Conservation (phyloP, 495 filamentous ascomycete species). For the Darksidea phi region DNA sequence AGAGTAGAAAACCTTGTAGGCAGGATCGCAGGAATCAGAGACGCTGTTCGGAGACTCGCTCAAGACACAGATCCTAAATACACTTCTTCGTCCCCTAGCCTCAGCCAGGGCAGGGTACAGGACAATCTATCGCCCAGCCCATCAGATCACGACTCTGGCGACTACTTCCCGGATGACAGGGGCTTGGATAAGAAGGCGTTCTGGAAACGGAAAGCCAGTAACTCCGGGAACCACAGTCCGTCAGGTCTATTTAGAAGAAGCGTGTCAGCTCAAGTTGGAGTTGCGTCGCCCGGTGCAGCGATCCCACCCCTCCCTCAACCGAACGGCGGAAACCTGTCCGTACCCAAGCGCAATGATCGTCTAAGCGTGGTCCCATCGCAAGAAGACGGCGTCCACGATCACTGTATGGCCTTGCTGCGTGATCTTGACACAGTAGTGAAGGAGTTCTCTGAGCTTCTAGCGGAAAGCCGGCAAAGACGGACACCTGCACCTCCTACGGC, state of each 20-base stretch:
- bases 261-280: slow-evolving; percentile 57
- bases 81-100: slow-evolving; percentile 31
- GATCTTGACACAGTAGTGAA: slow-evolving; percentile 79
- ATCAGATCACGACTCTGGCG: slow-evolving; percentile 37
- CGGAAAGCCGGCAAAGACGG: slow-evolving; percentile 76
- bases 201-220: slow-evolving; percentile 86
- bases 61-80: slow-evolving; percentile 75
- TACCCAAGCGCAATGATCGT: slow-evolving; percentile 44
- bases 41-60: slow-evolving; percentile 80
- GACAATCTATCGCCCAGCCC: slow-evolving; percentile 43
- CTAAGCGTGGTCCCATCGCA: slow-evolving; percentile 29
- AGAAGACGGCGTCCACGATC: slow-evolving; percentile 69
- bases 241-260: slow-evolving; percentile 49
- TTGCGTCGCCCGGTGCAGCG: slow-evolving; percentile 51
- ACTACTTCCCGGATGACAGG: slow-evolving; percentile 47
- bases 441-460: slow-evolving; percentile 75
- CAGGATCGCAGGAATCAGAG: slow-evolving; percentile 79
- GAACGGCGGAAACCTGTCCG: slow-evolving; percentile 41
- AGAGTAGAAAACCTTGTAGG: slow-evolving; percentile 79
- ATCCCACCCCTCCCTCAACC: slow-evolving; percentile 33
- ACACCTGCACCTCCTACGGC: slow-evolving; percentile 51
- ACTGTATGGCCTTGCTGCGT: slow-evolving; percentile 73
- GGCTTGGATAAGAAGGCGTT: slow-evolving; percentile 58
- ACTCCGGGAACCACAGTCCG: slow-evolving; percentile 43
- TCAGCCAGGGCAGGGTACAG: slow-evolving; percentile 13